These are phyloP conservation scores for Aureobasidium sp. DNA, from an alignment of 2,329 filamentous ascomycete genomes.

Conservation along the genomic window DNA sequence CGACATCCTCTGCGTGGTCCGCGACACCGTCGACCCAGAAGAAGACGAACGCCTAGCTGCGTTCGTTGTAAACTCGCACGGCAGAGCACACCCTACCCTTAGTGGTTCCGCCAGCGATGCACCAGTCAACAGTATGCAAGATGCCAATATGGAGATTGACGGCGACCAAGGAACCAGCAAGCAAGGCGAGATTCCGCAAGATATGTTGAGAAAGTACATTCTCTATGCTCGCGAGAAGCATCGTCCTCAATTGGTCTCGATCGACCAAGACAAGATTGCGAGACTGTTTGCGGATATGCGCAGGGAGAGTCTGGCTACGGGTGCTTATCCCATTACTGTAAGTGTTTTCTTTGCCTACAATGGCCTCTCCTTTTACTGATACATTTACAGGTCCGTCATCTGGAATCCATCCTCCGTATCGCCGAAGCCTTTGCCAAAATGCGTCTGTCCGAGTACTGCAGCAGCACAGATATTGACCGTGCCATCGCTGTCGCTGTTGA, in stretches of 20 bases:
- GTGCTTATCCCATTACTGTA: conserved; percentile 96
- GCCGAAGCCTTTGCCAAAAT: conserved; percentile 93
- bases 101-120: conserved; percentile 34
- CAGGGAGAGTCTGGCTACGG: conserved; percentile 82
- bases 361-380: neutral
- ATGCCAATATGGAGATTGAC: conserved; percentile 53
- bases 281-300: conserved; percentile 94
- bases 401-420: conserved; percentile 96
- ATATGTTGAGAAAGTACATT: conserved; percentile 91
- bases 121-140: conserved; percentile 35
- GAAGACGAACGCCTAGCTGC: conserved; percentile 90
- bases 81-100: conserved; percentile 67
- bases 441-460: conserved; percentile 94
- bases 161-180: conserved; percentile 43
- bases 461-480: conserved; percentile 82
- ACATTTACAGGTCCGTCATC: conserved; percentile 68
- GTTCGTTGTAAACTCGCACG: conserved; percentile 92
- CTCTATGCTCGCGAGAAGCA: conserved; percentile 87
- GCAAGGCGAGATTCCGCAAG: conserved; percentile 69
- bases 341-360: conserved; percentile 33
- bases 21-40: conserved; percentile 84
- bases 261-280: conserved; percentile 95
- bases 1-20: conserved; percentile 91
- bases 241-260: conserved; percentile 87
- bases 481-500: conserved; percentile 96